phyloP scores from a whole-genome alignment of 768 basidiomycete species.

The Dioszegia crocea region DNA sequence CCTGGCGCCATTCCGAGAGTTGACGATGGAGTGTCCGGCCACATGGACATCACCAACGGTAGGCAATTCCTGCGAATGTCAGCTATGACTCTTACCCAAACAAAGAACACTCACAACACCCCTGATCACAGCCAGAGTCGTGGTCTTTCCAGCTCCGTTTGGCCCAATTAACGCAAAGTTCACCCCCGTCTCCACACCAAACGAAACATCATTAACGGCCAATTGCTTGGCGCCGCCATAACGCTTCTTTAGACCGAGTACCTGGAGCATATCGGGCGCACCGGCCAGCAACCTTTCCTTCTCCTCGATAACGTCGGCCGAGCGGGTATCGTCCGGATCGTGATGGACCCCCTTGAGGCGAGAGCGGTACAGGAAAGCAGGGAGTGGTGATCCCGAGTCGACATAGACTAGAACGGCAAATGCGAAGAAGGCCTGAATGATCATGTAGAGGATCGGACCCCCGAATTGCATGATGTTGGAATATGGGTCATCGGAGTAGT shows the following conservation, averaged over 20 bases:
- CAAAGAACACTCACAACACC: conserved; percentile 21
- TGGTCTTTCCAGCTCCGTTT: conserved; percentile 79
- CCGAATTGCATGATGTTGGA: conserved; percentile 63
- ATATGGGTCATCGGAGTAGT: conserved; percentile 55
- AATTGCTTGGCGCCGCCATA: conserved; percentile 54
- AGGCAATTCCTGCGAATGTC: conserved; percentile 57
- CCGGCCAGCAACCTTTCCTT: conserved; percentile 53
- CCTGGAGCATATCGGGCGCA: conserved; percentile 57
- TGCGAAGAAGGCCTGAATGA: conserved; percentile 60
- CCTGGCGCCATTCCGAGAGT: conserved; percentile 59
- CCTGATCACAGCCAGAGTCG: conserved; percentile 70
- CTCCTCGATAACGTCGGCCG: conserved; percentile 58
- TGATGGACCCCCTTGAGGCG: conserved; percentile 5
- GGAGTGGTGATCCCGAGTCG: conserved; percentile 62
- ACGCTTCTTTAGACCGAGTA: conserved; percentile 62
- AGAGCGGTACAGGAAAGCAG: conserved; percentile 35
- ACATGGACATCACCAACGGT: conserved; percentile 68
- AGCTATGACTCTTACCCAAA: not conserved
- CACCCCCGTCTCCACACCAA: conserved; percentile 62
- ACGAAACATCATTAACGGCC: conserved; percentile 70
- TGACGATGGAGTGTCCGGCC: conserved; percentile 62
- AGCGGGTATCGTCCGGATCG: not conserved
- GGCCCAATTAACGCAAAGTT: conserved; percentile 73
- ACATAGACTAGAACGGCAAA: conserved; percentile 65
- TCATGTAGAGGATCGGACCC: conserved; percentile 70